Evolutionary conservation across 2,329 filamentous ascomycete genomes (phyloP).

Genomic region (Trichoderma pleuroti): DNA sequence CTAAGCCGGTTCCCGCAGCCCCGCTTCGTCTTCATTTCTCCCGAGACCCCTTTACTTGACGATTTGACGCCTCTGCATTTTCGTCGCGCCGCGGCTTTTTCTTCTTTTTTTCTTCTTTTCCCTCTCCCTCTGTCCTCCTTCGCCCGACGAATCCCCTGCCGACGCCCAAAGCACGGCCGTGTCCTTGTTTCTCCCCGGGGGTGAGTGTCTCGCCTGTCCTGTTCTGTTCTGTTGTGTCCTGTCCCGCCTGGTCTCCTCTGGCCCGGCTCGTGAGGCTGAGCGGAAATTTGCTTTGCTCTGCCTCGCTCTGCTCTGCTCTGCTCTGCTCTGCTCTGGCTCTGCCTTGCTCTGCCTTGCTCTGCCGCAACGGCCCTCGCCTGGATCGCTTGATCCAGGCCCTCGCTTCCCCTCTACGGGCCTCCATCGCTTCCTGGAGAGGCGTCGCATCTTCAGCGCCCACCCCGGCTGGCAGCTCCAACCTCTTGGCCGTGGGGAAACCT

Average conservation of each 20-base stretch:
- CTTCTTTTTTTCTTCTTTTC: neutral
- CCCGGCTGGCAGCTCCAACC: neutral
- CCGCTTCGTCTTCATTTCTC: slow-evolving; percentile 17
- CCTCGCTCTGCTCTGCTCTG: no score
- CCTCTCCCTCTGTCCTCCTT: neutral
- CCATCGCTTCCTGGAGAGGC: neutral
- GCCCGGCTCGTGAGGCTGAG: slow-evolving; percentile 3
- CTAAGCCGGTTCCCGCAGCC: slow-evolving; percentile 13
- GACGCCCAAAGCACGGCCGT: neutral
- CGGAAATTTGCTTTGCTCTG: neutral
- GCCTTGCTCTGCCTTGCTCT: no score
- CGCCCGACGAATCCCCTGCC: slow-evolving; percentile 11
- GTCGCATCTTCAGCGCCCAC: slow-evolving; percentile 13
- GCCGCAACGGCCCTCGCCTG: neutral
- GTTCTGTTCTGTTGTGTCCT: neutral
- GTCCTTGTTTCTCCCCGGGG: slow-evolving; percentile 4
- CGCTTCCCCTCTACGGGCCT: slow-evolving; percentile 13
- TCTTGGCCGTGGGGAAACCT: slow-evolving; percentile 15
- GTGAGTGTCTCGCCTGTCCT: neutral
- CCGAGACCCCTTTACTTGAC: slow-evolving; percentile 17
- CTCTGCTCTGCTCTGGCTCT: no score
- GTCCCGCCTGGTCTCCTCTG: neutral
- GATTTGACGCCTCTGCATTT: slow-evolving; percentile 10
- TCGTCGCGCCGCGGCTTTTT: neutral
- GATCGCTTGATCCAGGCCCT: slow-evolving; percentile 12